phyloP scores from a whole-genome alignment of 306 rosid genomes.

The Malus asiatica region DNA sequence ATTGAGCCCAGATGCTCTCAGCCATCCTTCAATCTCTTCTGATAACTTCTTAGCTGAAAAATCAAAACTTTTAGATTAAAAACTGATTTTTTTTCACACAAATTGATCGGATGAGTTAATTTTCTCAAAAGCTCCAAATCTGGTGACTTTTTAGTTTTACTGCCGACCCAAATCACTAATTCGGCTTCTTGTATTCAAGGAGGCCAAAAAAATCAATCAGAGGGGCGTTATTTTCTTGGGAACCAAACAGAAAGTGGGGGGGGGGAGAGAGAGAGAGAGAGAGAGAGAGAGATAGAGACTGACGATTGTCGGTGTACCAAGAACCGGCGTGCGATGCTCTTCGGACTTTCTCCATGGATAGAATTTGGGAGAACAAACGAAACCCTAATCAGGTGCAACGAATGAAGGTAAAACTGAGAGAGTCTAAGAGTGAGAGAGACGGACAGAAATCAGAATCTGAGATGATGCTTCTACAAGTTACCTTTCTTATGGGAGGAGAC shows the following conservation, averaged over 20 bases:
- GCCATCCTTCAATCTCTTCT: slow-evolving; percentile 78
- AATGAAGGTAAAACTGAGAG: not conserved
- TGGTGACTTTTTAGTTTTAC: not conserved
- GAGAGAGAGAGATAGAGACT: slow-evolving; percentile 24
- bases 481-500: not conserved
- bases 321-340: slow-evolving; percentile 85
- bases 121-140: not conserved
- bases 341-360: slow-evolving; percentile 50
- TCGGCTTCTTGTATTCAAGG: not conserved
- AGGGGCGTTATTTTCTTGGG: not conserved
- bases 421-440: not conserved
- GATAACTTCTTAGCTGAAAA: slow-evolving; percentile 51
- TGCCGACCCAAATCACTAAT: not conserved
- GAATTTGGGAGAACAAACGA: not conserved
- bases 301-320: slow-evolving; percentile 83
- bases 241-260: not conserved
- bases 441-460: not conserved
- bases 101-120: not conserved
- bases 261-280: too few relatives aligned
- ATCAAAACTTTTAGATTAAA: not conserved
- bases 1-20: slow-evolving; percentile 46
- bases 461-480: not conserved
- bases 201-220: not conserved
- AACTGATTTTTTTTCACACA: not conserved
- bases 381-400: slow-evolving; percentile 1